phyloP scores from a whole-genome alignment of 225 moss, liverwort and hornwort species.

The Marchantia paleacea region DNA sequence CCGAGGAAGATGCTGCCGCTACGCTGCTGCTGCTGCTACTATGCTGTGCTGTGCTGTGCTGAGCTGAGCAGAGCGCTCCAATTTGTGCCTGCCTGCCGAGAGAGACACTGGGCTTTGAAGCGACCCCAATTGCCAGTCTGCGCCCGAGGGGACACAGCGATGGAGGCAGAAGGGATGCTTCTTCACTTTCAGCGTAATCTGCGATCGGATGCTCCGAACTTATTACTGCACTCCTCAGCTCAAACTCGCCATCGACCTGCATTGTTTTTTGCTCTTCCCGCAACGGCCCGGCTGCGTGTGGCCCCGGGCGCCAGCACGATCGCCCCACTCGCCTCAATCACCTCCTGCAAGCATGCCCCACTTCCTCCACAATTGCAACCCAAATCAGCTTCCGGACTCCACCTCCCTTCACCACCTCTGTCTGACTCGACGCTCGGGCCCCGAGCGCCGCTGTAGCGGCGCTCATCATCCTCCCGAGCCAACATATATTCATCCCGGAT shows the following conservation, averaged over 20 bases:
- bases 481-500: background rate
- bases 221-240: background rate
- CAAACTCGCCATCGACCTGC: background rate
- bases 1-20: background rate
- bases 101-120: constrained; percentile 29
- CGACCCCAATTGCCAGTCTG: constrained; percentile 20
- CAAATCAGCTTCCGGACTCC: background rate
- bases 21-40: constrained; percentile 8
- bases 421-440: background rate
- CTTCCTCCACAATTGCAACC: constrained; percentile 8
- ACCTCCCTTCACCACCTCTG: background rate
- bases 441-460: background rate
- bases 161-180: constrained; percentile 26
- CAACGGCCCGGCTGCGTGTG: background rate
- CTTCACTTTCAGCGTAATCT: constrained; percentile 24
- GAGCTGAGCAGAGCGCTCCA: background rate
- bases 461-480: background rate
- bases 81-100: constrained; percentile 14
- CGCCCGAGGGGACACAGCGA: constrained; percentile 7
- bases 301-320: constrained; percentile 27
- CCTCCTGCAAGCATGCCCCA: constrained; percentile 25
- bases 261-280: background rate
- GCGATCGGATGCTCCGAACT: constrained; percentile 6
- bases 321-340: constrained; percentile 23
- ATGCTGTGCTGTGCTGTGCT: background rate